Evolutionary conservation across 257 asterid genomes (phyloP), one percentile per base, ranked within the genome.

Genomic region (Oldenlandia corymbosa): DNA sequence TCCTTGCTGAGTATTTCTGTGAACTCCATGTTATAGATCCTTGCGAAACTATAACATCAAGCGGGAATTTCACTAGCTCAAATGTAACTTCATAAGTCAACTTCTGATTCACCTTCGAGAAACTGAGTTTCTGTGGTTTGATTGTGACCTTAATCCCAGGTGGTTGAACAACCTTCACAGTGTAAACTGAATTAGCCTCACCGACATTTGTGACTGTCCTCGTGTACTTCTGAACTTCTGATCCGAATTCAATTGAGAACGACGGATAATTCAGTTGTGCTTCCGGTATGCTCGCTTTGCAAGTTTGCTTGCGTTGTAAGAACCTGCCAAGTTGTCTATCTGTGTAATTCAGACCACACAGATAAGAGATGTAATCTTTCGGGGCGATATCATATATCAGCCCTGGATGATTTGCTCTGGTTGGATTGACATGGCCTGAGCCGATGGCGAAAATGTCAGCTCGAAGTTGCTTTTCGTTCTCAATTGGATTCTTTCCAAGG

Each of bases 191-290:
- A 5, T 10, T 47, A 1, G 64, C 71, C 10, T 46, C 57, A 17
- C 71, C 71, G 13, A 66, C 71, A 14, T 66, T 66, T 0, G 71
- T 66, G 27, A 66, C 71, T 31, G 43, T 66, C 64, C 71, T 55
- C 6, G 71, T 41, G 30, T 66, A 54, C 46, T 23, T 54, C 54
- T 41, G 63, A 66, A 32, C 71, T 2, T 13, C 7, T 24, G 21
- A 10, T 11, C 57, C 57, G 7, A 66, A 49, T 1, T 14, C 37
- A 31, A 66, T 34, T 20, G 71, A n/a, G 20, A 66, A 54, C 6
- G 71, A 66, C 42, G 71, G 71, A 55, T 66, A 66, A 20, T 66
- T 66, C 46, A 66, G 54, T 8, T 66, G 64, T 12, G 64, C 28
- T 27, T 66, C 56, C 12, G 24, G 21, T n/a, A 54, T 66, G 9